Evolutionary conservation across 2,329 filamentous ascomycete genomes (phyloP).

Genomic region (Verticillium isaacii): DNA sequence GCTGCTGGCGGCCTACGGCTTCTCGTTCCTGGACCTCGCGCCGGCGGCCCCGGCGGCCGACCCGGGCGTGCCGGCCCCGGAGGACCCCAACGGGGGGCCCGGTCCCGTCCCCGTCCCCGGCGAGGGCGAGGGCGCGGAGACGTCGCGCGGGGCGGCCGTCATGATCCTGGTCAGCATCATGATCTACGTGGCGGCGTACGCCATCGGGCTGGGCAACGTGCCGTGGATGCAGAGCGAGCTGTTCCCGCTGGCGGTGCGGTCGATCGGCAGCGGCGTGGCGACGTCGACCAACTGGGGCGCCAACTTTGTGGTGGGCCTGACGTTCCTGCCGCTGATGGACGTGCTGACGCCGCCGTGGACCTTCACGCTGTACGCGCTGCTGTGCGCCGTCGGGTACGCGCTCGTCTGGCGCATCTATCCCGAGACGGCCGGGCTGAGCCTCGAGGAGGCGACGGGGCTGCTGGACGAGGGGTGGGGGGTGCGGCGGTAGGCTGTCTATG

Average conservation of each 20-base stretch:
- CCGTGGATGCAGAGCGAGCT: conserved; percentile 96
- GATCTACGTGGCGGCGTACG: conserved; percentile 80
- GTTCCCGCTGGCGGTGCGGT: conserved; percentile 72
- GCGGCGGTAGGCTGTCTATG: not conserved
- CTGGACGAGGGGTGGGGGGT: conserved; percentile 73
- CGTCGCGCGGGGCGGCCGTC: conserved; percentile 32
- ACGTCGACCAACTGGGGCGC: conserved; percentile 83
- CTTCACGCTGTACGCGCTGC: conserved; percentile 71
- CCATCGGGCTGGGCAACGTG: conserved; percentile 83
- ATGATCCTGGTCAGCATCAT: conserved; percentile 72
- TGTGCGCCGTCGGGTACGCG: conserved; percentile 66
- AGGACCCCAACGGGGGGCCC: conserved; percentile 9
- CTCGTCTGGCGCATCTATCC: conserved; percentile 74
- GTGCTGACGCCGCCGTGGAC: conserved; percentile 67
- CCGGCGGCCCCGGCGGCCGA: conserved; percentile 3
- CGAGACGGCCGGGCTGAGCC: conserved; percentile 74
- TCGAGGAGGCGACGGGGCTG: conserved; percentile 74
- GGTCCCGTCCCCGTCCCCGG: conserved; percentile 9
- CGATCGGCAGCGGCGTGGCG: conserved; percentile 65
- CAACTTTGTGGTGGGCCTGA: conserved; percentile 82
- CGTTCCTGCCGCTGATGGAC: conserved; percentile 86
- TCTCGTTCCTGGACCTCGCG: conserved; percentile 55
- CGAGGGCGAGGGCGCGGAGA: conserved; percentile 5
- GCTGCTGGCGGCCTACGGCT: conserved; percentile 65
- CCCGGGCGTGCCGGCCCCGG: not conserved